Evolutionary conservation across 805 yeast species (phyloP).

Genomic region (Starmerella asiatica): DNA sequence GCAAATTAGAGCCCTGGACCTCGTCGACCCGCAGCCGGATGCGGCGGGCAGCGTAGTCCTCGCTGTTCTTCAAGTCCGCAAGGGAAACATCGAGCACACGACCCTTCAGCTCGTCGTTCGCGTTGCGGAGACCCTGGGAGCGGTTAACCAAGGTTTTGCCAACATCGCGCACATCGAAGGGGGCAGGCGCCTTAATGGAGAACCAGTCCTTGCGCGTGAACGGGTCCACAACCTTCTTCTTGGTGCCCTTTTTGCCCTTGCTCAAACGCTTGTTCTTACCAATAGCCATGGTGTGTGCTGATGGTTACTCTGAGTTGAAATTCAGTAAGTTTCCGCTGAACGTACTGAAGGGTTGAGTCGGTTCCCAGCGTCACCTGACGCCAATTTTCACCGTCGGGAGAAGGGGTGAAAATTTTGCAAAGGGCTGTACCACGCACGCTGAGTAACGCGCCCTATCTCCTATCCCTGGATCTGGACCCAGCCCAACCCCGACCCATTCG

Average conservation of each 20-base stretch:
- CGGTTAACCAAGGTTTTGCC: constrained; percentile 98
- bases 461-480: not conserved
- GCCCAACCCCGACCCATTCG: not conserved
- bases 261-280: constrained; percentile 76
- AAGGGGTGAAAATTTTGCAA: no score
- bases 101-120: constrained; percentile 96
- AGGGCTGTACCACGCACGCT: no score
- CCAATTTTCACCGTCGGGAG: no score
- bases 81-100: constrained; percentile 91
- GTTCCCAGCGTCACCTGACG: not conserved
- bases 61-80: constrained; percentile 97
- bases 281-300: constrained; percentile 44
- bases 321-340: not conserved
- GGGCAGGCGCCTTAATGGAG: constrained; percentile 96
- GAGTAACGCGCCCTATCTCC: no score
- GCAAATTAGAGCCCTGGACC: constrained; percentile 96
- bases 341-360: not conserved
- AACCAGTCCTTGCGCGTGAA: constrained; percentile 99
- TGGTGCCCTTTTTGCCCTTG: constrained; percentile 91
- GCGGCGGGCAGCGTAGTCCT: constrained; percentile 97
- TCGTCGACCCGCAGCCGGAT: constrained; percentile 96
- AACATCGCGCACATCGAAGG: constrained; percentile 95
- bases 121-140: constrained; percentile 93
- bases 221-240: constrained; percentile 99
- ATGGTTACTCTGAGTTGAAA: constrained; percentile 3